Evolutionary conservation across 805 yeast genomes (phyloP), one percentile per base, ranked within the genome.

Genomic region (Cyberlindnera xylosilytica): DNA sequence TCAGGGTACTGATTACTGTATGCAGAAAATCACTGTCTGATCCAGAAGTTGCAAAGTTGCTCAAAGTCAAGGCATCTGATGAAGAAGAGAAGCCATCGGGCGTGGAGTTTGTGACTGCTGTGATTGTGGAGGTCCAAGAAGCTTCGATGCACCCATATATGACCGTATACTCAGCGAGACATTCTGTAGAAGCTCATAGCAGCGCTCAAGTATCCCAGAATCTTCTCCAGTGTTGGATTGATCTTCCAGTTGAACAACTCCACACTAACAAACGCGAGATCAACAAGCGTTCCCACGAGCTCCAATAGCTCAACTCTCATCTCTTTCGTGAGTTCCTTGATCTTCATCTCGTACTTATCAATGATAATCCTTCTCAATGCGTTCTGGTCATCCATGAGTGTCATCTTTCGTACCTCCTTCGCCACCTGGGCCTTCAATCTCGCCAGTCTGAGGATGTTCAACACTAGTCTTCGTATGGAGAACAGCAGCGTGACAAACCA

Each of bases 401-500:
- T 10, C 48, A 44, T 44, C 44, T 41, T 44, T 13, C 36, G 28
- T 7, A 47, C 36, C 18, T 51, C 52, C 3, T 13, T 32, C 20
- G 8, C 15, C 13, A 50, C 38, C 7, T 36, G 42, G 3, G 42
- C 34, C 22, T 34, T 47, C 3, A 50, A 28, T 11, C 44, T 32
- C 13, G 34, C 16, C 18, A 50, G 38, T 22, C 41, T 17, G 3
- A 44, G 9, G 3, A 53, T 18, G 4, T 45, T 42, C 10, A 34
- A 6, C 5, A 41, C 33, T 1, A 47, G 23, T 4, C 26, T 42
- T 22, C 49, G 36, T 15, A 53, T 20, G 3, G 20, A 37, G 11
- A 53, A 36, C 18, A 53, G 10, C 11, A 53, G 30, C 2, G 54
- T 53, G 3, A 53, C 42, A 24, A 50, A 43, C 57, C 57, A 53